Base-by-base conservation (phyloP, 2,329 filamentous ascomycete species). In the Aspergillus sp. region DNA sequence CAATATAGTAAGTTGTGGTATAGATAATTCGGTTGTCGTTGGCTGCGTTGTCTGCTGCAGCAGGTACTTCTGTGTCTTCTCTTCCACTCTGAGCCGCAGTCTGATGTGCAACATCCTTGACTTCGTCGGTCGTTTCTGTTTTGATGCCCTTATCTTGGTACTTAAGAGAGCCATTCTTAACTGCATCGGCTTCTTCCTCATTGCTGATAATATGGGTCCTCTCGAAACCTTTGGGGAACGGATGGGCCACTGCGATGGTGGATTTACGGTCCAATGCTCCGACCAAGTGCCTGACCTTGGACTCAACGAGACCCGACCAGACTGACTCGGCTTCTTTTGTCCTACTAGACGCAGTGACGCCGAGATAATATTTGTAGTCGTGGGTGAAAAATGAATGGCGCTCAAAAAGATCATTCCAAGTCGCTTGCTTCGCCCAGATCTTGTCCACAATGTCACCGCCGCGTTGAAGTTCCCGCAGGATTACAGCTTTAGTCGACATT, bases 291-390 rank as follows among this genome's bases (percentile, higher is more conserved):
- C 95, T 87, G 43, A 98, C 86, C 75, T 96, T 97, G 15, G 95
- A 97, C 74, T 98, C 91, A 4, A 99, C 91, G 52, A 93, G 87
- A 40, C 95, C 95, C 17, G 90, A 91, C 91, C 93, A 98, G 2
- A 88, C 84, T 55, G 91, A 88, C 69, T 96, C 90, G 1, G 89
- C 87, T 66, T 96, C 91, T 70, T 93, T 92, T 33, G 87, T 90
- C 59, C 85, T 90, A 73, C 91, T 93, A 1, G 91, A 88, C 15
- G 91, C 87, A 49, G 93, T 89, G 56, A 99, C 88, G 52, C 89
- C 91, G 54, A 99, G 86, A 73, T 98, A 99, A 73, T 98, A 97
- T 74, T 96, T 96, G 81, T 96, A 96, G 63, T 90, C 92, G 40
- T 86, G 76, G 0, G 93, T 96, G 77, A 99, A 99, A 76, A 99